phyloP scores from a whole-genome alignment of 257 asterid genomes.

The Gynochthodes officinalis region DNA sequence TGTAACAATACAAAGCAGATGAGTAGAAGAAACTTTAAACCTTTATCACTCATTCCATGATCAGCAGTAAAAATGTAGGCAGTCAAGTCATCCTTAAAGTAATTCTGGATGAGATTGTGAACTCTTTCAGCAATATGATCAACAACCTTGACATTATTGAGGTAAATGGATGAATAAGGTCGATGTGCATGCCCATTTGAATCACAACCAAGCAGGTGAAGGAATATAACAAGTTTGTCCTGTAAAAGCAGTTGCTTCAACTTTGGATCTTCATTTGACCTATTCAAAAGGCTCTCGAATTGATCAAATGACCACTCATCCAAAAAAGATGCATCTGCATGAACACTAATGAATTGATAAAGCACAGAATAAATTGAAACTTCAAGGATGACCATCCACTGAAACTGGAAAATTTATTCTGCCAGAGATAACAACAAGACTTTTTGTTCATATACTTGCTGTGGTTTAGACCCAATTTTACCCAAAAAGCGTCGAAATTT shows the following conservation, averaged over 20 bases:
- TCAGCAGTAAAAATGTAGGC: constrained; percentile 94
- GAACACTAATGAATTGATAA: constrained; percentile 29
- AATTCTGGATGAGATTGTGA: constrained; percentile 81
- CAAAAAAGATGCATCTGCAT: constrained; percentile 94
- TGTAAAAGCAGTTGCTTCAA: constrained; percentile 80
- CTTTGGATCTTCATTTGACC: constrained; percentile 64
- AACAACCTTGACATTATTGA: constrained; percentile 96
- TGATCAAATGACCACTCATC: constrained; percentile 98
- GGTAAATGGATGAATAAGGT: constrained; percentile 88
- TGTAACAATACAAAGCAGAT: neutral
- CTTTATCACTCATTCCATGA: constrained; percentile 99
- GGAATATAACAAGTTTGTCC: constrained; percentile 77
- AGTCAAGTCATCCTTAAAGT: constrained; percentile 81
- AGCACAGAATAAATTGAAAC: constrained; percentile 9
- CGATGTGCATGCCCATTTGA: constrained; percentile 99
- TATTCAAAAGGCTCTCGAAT: constrained; percentile 73
- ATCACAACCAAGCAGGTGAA: constrained; percentile 96
- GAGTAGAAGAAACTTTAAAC: constrained; percentile 31
- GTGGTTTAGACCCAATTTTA: neutral
- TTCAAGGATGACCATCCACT: neutral
- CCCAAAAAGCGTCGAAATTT: neutral
- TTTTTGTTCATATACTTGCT: neutral
- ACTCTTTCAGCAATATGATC: constrained; percentile 91
- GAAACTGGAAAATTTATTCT: constrained; percentile 3
- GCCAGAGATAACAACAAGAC: neutral